Evolutionary conservation across 2,329 filamentous ascomycete genomes (phyloP), one percentile per base, ranked within the genome.

Genomic region (Pestalotiopsis sp.): DNA sequence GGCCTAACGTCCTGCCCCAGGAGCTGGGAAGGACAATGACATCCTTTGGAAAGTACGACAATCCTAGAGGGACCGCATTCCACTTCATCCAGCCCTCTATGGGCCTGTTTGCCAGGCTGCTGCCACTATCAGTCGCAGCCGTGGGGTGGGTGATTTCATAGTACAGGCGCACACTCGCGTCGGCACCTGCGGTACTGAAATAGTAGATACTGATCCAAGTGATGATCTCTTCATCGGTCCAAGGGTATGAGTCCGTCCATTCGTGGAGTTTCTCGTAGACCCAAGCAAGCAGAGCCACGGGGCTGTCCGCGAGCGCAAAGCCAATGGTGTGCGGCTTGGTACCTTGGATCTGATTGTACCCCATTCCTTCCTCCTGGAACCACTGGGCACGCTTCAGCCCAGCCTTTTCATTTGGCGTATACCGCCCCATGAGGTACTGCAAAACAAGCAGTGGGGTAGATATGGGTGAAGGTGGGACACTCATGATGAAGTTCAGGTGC

Each of bases 201-300:
- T 86, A 89, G 77, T 94, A 95, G 52, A 95, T 86, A 64, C 85
- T 89, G 0, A 94, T 80, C 93, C 92, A 95, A 0, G 90, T 93
- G 36, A 93, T 80, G 7, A 95, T 85, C 79, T 95, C 92, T 67
- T 94, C 91, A 70, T 93, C 90, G 0, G 88, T 91, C 92, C 92
- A 95, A 0, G 86, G 81, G 75, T 94, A 94, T 1, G 74, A 75
- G 74, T 95, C 92, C 0, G 90, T 90, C 93, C 92, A 95, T 73
- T 92, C 90, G 72, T 91, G 88, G 41, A 95, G 81, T 77, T 95
- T 95, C 80, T 95, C 93, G 72, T 92, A 92, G 41, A 95, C 90
- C 93, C 93, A 96, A 0, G 91, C 88, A 1, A 95, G 82, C 2
- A 94, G 80, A 0, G 87, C 91, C 0, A 93, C 87, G 0, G 93